phyloP scores from a whole-genome alignment of 1,139 yeast genomes.

The Zygotorulaspora mrakii region DNA sequence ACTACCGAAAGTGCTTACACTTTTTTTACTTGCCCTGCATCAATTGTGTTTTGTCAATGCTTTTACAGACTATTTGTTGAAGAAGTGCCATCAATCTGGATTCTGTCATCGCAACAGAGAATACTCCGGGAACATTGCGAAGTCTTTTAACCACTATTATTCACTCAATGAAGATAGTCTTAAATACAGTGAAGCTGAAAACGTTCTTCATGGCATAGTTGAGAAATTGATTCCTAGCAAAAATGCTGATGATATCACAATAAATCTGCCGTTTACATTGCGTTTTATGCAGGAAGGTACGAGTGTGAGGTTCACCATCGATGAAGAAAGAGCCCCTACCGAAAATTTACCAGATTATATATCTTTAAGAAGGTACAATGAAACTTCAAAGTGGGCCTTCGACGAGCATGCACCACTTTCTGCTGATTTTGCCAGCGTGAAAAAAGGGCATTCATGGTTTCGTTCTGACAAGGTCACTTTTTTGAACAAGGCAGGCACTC shows the following conservation, averaged over 20 bases:
- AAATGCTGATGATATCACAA: constrained; percentile 19
- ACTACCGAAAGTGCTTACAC: not conserved
- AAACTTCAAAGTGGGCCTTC: constrained; percentile 61
- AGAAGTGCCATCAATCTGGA: constrained; percentile 76
- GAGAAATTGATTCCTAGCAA: constrained; percentile 23
- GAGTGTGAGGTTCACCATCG: constrained; percentile 53
- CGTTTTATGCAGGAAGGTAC: constrained; percentile 52
- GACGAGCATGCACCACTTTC: constrained; percentile 22
- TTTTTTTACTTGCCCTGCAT: not conserved
- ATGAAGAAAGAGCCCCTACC: constrained; percentile 50
- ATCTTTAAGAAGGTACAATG: constrained; percentile 52
- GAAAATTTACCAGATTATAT: constrained; percentile 36
- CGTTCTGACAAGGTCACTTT: constrained; percentile 24
- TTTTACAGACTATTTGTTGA: constrained; percentile 49
- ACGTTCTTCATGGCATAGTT: constrained; percentile 25
- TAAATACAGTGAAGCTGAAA: constrained; percentile 26
- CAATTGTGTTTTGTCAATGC: constrained; percentile 14
- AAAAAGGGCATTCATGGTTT: constrained; percentile 5
- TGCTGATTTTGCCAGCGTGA: constrained; percentile 15
- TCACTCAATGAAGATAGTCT: constrained; percentile 46
- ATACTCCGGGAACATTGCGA: constrained; percentile 52
- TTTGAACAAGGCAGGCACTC: constrained; percentile 43
- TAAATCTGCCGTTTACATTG: constrained; percentile 54
- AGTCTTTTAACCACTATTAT: constrained; percentile 48
- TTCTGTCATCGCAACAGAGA: constrained; percentile 80